Evolutionary conservation across 108 stramenopile species (phyloP), one percentile per base, ranked within the genome.

Genomic region (Schizochytrium sp.): DNA sequence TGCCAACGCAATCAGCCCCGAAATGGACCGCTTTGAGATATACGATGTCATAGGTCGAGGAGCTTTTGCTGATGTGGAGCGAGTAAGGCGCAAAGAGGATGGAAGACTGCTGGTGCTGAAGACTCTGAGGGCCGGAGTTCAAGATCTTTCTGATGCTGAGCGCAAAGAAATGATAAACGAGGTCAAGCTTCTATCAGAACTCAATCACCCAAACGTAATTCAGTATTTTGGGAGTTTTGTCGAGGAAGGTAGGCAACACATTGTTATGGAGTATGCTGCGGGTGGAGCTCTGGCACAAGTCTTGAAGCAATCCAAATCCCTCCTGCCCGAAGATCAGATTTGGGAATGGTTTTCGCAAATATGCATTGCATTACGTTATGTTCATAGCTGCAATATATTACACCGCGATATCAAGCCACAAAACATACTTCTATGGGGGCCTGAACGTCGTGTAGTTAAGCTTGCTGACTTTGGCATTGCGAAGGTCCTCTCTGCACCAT

Each of bases 351-450:
- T 92, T 56, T 89, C 88, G 73, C 87, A 89, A 41, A 64, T 89
- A 15, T 38, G 72, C 2, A 73, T 94, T 3, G 94, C 94, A 5
- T 72, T 95, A 57, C 73, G 92, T 83, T 90, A 94, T 88, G 69
- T 95, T 8, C 94, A 95, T 87, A 60, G 87, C 38, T 90, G 76
- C 59, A 92, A 94, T 47, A 87, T 94, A 4, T 89, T 94, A 17
- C 94, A 94, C 69, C 91, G 94, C 19, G 94, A 94, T 44, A 87
- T 94, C 45, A 94, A 94, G 57, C 59, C 93, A 50, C 91, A 92
- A 19, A 94, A 94, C 88, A 92, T 94, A 12, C 91, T 94, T 38
- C 88, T 94, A 13, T 92, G 58, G 49, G 90, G 88, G 4, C 46
- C 57, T 13, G 45, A 40, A 61, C 49, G 50, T 13, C 64, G 88